Base-by-base conservation (phyloP, 345 rosid species). In the Acer saccharum region DNA sequence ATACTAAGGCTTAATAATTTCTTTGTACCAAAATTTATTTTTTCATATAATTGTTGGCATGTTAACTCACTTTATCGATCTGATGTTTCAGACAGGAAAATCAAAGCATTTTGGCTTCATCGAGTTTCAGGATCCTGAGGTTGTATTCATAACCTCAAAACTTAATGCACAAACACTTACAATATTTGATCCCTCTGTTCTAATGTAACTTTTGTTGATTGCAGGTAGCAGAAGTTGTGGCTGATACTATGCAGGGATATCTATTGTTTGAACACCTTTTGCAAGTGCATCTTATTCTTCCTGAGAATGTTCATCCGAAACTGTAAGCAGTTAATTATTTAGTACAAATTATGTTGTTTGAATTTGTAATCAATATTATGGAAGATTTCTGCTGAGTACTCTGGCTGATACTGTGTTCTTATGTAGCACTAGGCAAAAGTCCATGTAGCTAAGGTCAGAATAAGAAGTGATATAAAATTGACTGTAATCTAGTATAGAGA, bases 61-160 rank as follows among this genome's bases (percentile, higher is more conserved):
- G 55, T 39, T 62, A 13, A 8, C 54, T 43, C 13, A 66, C 48
- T 41, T 29, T 68, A 7, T 41, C 13, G 14, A 13, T 74, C 43
- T 52, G 64, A 80, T 78, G 21, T 78, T 82, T 77, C 89, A 96
- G 98, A 94, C 98, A 57, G 99, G 99, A 75, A 92, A 88, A 73
- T 94, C 98, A 0, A 96, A 88, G 87, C 99, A 96, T 85, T 96
- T 84, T 84, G 98, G 98, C 54, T 96, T 96, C 87, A 87, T 94
- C 4, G 86, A 96, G 77, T 92, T 96, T 62, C 91, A 90, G 68
- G 88, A 89, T 76, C 83, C 98, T 63, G 97, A 96, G 95, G 99
- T 93, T 71, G 77, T 71, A 21, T 65, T 21, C 12, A 62, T 66
- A 29, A 18, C 21, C 16, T 16, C 50, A 62, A 52, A 35, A 7